Conservation (phyloP, 495 filamentous ascomycete genomes). For the Aspergillus olivimuriae region DNA sequence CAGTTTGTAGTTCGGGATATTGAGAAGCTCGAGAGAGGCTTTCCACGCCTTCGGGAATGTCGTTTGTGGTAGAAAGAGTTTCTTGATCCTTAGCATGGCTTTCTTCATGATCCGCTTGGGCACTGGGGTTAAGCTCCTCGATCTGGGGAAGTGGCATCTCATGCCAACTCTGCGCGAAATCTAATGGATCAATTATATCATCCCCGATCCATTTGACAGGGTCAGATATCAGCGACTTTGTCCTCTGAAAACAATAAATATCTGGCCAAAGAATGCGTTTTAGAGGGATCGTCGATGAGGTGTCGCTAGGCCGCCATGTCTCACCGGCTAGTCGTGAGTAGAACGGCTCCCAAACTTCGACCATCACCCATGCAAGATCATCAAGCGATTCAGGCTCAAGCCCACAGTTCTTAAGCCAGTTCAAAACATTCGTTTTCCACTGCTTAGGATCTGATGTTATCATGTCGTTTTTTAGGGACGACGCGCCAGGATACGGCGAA, state of each 20-base stretch:
- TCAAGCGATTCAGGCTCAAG: conserved; percentile 27
- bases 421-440: conserved; percentile 35
- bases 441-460: conserved; percentile 18
- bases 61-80: conserved; percentile 18
- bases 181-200: conserved; percentile 50
- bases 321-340: conserved; percentile 39
- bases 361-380: conserved; percentile 38
- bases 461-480: conserved; percentile 7
- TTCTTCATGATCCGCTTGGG: conserved; percentile 34
- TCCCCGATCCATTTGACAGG: conserved; percentile 6
- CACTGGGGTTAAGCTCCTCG: conserved; percentile 16
- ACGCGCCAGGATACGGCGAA: conserved; percentile 19
- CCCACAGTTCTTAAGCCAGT: conserved; percentile 38
- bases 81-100: conserved; percentile 19
- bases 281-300: conserved; percentile 30
- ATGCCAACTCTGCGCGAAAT: conserved; percentile 65
- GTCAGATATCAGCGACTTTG: conserved; percentile 15
- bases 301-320: conserved; percentile 25
- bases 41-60: conserved; percentile 29
- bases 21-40: conserved; percentile 46
- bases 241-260: conserved; percentile 38
- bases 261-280: conserved; percentile 46
- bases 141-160: conserved; percentile 24
- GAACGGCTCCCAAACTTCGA: conserved; percentile 44
- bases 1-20: conserved; percentile 43